phyloP scores from a whole-genome alignment of 805 yeast genomes.

The Metschnikowia borealis region DNA sequence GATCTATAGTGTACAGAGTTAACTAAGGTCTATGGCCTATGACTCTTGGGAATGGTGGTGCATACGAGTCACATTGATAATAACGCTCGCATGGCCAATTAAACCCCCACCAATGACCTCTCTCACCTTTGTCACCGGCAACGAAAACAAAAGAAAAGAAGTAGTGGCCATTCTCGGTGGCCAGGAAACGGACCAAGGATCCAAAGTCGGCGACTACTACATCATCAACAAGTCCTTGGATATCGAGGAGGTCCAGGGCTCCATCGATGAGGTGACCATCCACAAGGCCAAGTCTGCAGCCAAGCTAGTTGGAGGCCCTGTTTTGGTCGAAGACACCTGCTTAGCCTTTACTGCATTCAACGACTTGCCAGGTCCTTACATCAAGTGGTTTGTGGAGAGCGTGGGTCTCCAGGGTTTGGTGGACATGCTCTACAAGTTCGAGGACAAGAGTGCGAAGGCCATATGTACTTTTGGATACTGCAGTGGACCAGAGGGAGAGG shows the following conservation, averaged over 20 bases:
- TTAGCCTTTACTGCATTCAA: conserved; percentile 77
- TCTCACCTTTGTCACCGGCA: conserved; percentile 80
- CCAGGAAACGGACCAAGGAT: conserved; percentile 23
- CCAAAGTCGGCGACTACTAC: conserved; percentile 44
- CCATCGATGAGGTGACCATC: conserved; percentile 73
- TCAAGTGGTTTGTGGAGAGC: conserved; percentile 82
- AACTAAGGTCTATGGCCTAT: too few species aligned
- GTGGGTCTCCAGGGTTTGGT: conserved; percentile 76
- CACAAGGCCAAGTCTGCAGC: conserved; percentile 81
- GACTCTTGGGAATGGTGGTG: not conserved
- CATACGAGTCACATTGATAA: not conserved
- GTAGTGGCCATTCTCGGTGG: conserved; percentile 68
- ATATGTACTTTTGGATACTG: conserved; percentile 91
- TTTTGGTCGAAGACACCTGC: conserved; percentile 92
- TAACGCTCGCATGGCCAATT: not conserved
- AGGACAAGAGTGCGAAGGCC: conserved; percentile 81
- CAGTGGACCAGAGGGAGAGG: conserved; percentile 71
- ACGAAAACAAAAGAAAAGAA: conserved; percentile 81
- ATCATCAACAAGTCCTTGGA: conserved; percentile 69
- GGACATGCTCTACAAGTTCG: conserved; percentile 74
- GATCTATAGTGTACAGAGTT: too few species aligned
- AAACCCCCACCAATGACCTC: conserved; percentile 6
- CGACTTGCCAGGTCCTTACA: conserved; percentile 88
- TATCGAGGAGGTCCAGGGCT: conserved; percentile 87
- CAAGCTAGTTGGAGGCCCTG: conserved; percentile 63